These are phyloP conservation scores for Starmerella etchellsii DNA, from an alignment of 805 yeast genomes.

Conservation along the genomic window DNA sequence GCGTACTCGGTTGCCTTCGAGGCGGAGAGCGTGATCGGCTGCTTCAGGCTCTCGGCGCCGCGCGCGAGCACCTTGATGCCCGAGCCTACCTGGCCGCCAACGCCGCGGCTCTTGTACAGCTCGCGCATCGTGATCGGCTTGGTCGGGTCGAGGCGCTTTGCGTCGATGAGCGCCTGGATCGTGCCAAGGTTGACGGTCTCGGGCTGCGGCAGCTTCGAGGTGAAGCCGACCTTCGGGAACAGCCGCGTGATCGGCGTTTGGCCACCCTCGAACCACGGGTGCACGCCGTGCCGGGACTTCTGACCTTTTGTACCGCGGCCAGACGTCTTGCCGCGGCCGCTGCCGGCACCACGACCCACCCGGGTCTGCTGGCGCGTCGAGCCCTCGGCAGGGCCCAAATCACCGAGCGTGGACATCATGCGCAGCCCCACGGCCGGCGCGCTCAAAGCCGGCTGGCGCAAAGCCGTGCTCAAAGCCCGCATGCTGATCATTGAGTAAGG, in stretches of 20 bases:
- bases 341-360: constrained; percentile 93
- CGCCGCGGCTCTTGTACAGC: constrained; percentile 61
- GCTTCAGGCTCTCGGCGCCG: constrained; percentile 35
- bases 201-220: constrained; percentile 26
- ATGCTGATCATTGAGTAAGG: too few relatives aligned
- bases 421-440: too few relatives aligned
- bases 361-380: constrained; percentile 35
- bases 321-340: constrained; percentile 78
- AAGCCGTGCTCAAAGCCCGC: too few relatives aligned
- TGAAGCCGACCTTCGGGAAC: constrained; percentile 82
- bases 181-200: constrained; percentile 50
- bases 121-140: constrained; percentile 53
- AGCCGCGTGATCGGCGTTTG: constrained; percentile 82
- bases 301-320: constrained; percentile 99
- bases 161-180: constrained; percentile 57
- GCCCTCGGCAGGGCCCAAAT: constrained; percentile 25
- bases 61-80: constrained; percentile 75
- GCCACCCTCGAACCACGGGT: constrained; percentile 96
- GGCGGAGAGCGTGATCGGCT: constrained; percentile 66
- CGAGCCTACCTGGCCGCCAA: constrained; percentile 39
- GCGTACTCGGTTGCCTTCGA: constrained; percentile 68
- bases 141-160: constrained; percentile 45
- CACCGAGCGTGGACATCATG: constrained; percentile 18
- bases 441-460: too few relatives aligned
- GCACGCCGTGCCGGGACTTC: constrained; percentile 84